Base-by-base conservation (phyloP, 257 asterid species). In the Salvia miltiorrhiza region DNA sequence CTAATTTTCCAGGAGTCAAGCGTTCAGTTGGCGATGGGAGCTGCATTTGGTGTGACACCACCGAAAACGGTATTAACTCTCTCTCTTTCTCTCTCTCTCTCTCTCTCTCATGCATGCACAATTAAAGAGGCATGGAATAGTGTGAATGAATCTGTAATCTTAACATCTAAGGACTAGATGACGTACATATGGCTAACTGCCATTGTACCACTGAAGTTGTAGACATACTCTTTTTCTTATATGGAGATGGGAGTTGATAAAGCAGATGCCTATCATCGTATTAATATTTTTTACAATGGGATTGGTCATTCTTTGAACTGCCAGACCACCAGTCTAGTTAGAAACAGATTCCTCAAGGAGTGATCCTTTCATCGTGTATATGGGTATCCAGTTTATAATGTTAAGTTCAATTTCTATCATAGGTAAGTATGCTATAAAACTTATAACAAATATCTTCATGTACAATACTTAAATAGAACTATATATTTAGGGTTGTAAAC, bases 1-100 rank as follows among this genome's bases (percentile, higher is more conserved):
- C 73, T 72, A 69, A 73, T 72, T 70, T 73, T 66, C 69, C 86
- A 91, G 99, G 99, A 93, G 78, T 93, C 99, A 20, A 91, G 99
- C 75, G 77, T 82, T 3, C 93, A 77, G 83, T 76, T 93, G 73
- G 99, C 99, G 14, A 75, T 93, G 97, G 99, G 99, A 45, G 90
- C 81, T 21, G 95, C 96, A 17, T 90, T 88, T 70, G 99, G 99
- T 30, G 82, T 64, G 43, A 28, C 60, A 45, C 91, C 86, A 69
- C 96, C 96, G 48, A 58, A 87, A 73, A 64, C 66, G 89, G 99
- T 93, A 73, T 32, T 58, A 60, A 62, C 21, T 23, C 28, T 74
- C 70, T 47, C 30, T 39, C 19, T 24, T 63, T 48, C 41, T 60
- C 61, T 69, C 60, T 47, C 30, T 39, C 19, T 24, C 69, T 48